Evolutionary conservation across 1,139 yeast genomes (phyloP), one percentile per base, ranked within the genome.

Genomic region (Yamadazyma atlantica): DNA sequence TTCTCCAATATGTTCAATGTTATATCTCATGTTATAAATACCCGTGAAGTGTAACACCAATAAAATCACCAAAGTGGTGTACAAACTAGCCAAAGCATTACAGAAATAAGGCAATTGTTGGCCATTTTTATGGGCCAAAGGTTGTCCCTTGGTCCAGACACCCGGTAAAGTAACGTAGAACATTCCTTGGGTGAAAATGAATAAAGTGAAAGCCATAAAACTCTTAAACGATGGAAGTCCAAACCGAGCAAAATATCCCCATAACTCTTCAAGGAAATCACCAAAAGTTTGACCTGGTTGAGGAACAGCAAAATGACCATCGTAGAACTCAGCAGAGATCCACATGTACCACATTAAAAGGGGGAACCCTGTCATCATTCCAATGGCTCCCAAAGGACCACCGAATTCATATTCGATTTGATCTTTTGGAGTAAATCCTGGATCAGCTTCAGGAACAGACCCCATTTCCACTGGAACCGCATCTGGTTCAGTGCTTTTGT

Each of bases 281-380:
- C 41, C 32, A 75, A 82, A 73, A 1, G 82, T 47, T 61, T 90
- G 84, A 33, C 69, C 83, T 2, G 61, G 69, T 0, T 62, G 55
- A 2, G 96, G 97, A 62, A 73, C 66, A 17, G 96, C 88, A 26
- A 87, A 74, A 34, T 67, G 58, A 3, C 96, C 95, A 45, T 69
- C 69, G 61, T 88, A 86, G 62, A 84, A 88, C 49, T 79, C 75
- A 43, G 94, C 92, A 55, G 90, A 78, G 41, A 90, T 80, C 95
- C 96, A 92, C 92, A 92, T 84, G 66, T 92, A 92, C 76, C 85
- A 87, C 98, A 92, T 92, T 55, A 94, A 72, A 37, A 83, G 58
- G 4, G 98, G 98, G 67, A 92, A 94, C 2, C 95, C 95, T 34
- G 78, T 57, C 82, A 92, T 80, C 97, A 92, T 90, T n/a, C 92